These are phyloP conservation scores for Tuber magnatum DNA, from an alignment of 495 filamentous ascomycete species.

Conservation along the genomic window DNA sequence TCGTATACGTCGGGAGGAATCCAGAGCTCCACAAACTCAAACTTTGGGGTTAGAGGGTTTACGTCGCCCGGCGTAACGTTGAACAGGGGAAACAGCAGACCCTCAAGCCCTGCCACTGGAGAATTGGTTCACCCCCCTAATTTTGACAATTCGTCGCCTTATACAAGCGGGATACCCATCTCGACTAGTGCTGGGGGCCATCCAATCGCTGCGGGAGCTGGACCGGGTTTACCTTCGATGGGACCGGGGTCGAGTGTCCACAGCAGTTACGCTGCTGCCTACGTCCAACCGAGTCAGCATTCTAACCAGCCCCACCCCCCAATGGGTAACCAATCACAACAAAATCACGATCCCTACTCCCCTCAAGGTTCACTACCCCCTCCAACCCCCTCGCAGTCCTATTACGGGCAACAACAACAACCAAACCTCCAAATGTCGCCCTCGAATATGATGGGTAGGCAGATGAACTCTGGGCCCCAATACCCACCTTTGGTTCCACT, in stretches of 20 bases:
- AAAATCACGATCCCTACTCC: slow-evolving; percentile 36
- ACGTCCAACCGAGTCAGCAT: slow-evolving; percentile 23
- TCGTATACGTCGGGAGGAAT: slow-evolving; percentile 24
- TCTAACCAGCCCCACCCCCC: slow-evolving; percentile 23
- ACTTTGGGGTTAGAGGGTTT: slow-evolving; percentile 33
- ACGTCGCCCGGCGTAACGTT: slow-evolving; percentile 30
- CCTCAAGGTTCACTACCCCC: slow-evolving; percentile 33
- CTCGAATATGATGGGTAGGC: slow-evolving; percentile 34
- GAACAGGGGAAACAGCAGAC: slow-evolving; percentile 36
- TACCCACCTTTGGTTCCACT: slow-evolving; percentile 33
- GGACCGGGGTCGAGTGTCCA: slow-evolving; percentile 31
- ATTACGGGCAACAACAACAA: slow-evolving; percentile 35
- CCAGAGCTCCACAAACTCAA: slow-evolving; percentile 16
- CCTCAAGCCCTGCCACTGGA: slow-evolving; percentile 34
- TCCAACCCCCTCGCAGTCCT: slow-evolving; percentile 36
- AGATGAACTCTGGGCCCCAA: slow-evolving; percentile 25
- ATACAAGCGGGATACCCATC: slow-evolving; percentile 29
- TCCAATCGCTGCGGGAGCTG: slow-evolving; percentile 27
- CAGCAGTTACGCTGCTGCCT: slow-evolving; percentile 27
- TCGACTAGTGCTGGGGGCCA: slow-evolving; percentile 29
- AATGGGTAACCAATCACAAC: slow-evolving; percentile 38
- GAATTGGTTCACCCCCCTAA: slow-evolving; percentile 34
- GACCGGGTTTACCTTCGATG: slow-evolving; percentile 37
- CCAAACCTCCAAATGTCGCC: slow-evolving; percentile 39
- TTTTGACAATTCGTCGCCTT: slow-evolving; percentile 30